Evolutionary conservation across 495 filamentous ascomycete genomes (phyloP), one percentile per base, ranked within the genome.

Genomic region (Xylaria cubensis): DNA sequence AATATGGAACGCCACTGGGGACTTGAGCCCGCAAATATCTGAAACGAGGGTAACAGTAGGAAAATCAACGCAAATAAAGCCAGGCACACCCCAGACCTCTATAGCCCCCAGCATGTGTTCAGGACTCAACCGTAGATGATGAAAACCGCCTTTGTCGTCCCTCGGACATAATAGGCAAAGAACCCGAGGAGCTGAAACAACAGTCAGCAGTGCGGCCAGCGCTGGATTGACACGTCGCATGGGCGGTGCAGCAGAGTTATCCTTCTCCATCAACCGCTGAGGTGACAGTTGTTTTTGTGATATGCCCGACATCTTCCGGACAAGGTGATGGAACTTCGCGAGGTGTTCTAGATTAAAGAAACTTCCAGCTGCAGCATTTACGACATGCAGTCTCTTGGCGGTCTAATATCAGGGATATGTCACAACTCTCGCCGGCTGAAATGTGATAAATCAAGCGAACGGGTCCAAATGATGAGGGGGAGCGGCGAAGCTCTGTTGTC

Each of bases 141-240:
- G 32, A 34, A 5, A 59, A 55, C 34, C 10, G 69, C n/a, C 56
- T 29, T 58, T 44, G 62, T 64, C 34, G 63, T 72, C 51, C 21
- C 51, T 29, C 29, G 53, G 50, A 64, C 64, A 56, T 64, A 67
- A 44, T 13, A 53, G 36, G 67, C 56, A 36, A 71, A 50, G 69
- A 69, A 70, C 34, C 61, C 24, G 36, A 48, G 36, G 69, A 72
- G 63, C 70, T 72, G 70, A 72, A 72, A 72, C 69, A 65, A 41
- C 36, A 48, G 61, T 50, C 39, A 59, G 46, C 48, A 48, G 26
- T 63, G 51, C 51, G 61, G 63, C 70, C 70, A 72, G 70, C 62
- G 63, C 39, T 61, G 48, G 46, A 32, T 41, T 67, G 70, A 72
- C 70, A 72, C 70, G 70, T 72, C 70, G 63, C 70, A 61, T 56